Conservation (phyloP, 2,329 filamentous ascomycete genomes). For the Xylariales sp. region DNA sequence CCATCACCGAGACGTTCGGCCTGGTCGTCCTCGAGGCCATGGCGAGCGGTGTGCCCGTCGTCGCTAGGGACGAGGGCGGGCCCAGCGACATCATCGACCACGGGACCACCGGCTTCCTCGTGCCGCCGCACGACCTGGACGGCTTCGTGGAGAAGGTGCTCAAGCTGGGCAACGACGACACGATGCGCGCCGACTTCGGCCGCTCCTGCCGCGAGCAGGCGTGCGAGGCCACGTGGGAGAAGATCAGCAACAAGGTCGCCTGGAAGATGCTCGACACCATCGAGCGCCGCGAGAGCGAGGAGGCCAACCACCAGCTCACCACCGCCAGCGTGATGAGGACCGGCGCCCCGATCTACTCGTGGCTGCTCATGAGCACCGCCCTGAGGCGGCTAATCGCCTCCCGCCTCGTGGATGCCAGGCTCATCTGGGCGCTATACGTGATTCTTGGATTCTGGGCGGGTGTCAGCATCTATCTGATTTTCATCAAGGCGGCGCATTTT, state of each 20-base stretch:
- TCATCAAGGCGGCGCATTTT: slow-evolving; percentile 41
- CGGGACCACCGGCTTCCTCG: slow-evolving; percentile 55
- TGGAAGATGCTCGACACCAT: slow-evolving; percentile 57
- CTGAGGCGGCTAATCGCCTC: slow-evolving; percentile 29
- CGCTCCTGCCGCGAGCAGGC: slow-evolving; percentile 49
- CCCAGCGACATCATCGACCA: slow-evolving; percentile 63
- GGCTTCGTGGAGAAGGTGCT: slow-evolving; percentile 52
- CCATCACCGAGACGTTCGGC: slow-evolving; percentile 68
- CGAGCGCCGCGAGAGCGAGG: slow-evolving; percentile 35
- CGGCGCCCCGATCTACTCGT: slow-evolving; percentile 32
- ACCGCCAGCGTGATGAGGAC: slow-evolving; percentile 1
- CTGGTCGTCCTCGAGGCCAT: slow-evolving; percentile 67
- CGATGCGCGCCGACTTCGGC: slow-evolving; percentile 40
- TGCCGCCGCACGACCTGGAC: slow-evolving; percentile 54
- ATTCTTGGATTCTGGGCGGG: slow-evolving; percentile 45
- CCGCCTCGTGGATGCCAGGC: slow-evolving; percentile 36
- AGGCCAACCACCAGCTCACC: slow-evolving; percentile 21
- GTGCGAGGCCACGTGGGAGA: slow-evolving; percentile 64
- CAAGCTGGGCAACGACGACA: slow-evolving; percentile 40
- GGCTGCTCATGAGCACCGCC: slow-evolving; percentile 37
- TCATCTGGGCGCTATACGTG: slow-evolving; percentile 39
- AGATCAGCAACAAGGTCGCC: slow-evolving; percentile 66
- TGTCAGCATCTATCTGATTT: slow-evolving; percentile 43
- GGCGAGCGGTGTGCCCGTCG: slow-evolving; percentile 65
- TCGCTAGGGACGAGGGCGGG: slow-evolving; percentile 65